These are phyloP conservation scores for Alternaria sp. DNA, from an alignment of 2,329 filamentous ascomycete genomes.

Conservation along the genomic window DNA sequence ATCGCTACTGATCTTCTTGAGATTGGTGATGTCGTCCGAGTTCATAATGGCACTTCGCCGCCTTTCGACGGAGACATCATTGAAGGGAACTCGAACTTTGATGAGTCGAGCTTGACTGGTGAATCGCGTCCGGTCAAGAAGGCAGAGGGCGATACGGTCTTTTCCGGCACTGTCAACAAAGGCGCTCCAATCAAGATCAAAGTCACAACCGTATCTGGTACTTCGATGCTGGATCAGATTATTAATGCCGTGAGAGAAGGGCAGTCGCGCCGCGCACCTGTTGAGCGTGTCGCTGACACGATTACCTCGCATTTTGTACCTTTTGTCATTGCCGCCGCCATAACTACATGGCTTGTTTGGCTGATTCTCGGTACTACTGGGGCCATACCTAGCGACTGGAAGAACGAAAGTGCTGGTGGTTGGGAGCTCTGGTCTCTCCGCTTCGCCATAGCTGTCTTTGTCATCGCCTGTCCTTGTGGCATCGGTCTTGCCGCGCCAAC, in stretches of 20 bases:
- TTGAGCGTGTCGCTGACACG: slow-evolving; percentile 77
- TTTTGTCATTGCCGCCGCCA: slow-evolving; percentile 72
- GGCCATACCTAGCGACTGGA: slow-evolving; percentile 64
- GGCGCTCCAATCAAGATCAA: slow-evolving; percentile 68
- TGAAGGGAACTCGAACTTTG: slow-evolving; percentile 71
- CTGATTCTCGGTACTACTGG: slow-evolving; percentile 69
- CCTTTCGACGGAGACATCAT: slow-evolving; percentile 79
- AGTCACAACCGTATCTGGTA: slow-evolving; percentile 71
- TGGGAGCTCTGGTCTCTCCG: slow-evolving; percentile 79
- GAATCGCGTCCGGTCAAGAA: slow-evolving; percentile 76
- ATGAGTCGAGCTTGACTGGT: slow-evolving; percentile 90
- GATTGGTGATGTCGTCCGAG: slow-evolving; percentile 66
- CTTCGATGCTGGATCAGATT: slow-evolving; percentile 82
- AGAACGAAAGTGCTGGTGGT: slow-evolving; percentile 65
- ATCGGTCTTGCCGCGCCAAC: slow-evolving; percentile 86
- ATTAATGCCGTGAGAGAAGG: slow-evolving; percentile 80
- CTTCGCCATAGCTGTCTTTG: slow-evolving; percentile 87
- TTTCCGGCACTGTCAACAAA: slow-evolving; percentile 79
- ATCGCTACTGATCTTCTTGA: slow-evolving; percentile 72
- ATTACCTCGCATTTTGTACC: slow-evolving; percentile 82
- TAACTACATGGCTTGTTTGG: slow-evolving; percentile 78
- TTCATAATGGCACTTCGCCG: slow-evolving; percentile 82
- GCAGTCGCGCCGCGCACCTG: slow-evolving; percentile 77
- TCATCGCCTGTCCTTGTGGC: slow-evolving; percentile 86
- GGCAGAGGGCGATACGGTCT: slow-evolving; percentile 69